Percentiles rank a stretch among this genome's conserved stretches.
Conservation (phyloP, 441 rosid species). For the Biscutella laevigata region DNA sequence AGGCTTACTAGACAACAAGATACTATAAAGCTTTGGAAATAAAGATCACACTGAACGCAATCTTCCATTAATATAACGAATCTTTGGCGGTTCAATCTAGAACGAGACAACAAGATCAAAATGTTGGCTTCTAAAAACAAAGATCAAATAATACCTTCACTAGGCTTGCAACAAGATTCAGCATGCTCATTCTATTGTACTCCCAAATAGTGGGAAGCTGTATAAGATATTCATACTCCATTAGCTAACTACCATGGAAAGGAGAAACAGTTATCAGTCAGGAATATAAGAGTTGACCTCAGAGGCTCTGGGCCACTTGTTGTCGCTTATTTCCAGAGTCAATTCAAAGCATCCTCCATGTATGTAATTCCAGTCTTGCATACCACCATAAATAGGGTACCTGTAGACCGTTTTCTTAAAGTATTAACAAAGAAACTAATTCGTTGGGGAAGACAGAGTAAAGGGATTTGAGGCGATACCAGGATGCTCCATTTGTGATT, state of each 20-base stretch:
- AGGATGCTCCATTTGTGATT: conserved; percentile 86
- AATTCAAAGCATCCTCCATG: conserved; percentile 89
- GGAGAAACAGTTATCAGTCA: conserved; percentile 2
- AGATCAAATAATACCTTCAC: conserved; percentile 44
- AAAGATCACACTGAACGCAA: neutral
- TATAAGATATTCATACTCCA: conserved; percentile 12
- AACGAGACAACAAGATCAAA: neutral
- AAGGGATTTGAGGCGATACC: conserved; percentile 36
- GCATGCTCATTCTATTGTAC: conserved; percentile 81
- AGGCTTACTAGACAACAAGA: neutral
- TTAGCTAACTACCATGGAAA: conserved; percentile 15
- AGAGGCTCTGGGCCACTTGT: conserved; percentile 81
- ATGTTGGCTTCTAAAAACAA: neutral
- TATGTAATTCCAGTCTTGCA: conserved; percentile 98
- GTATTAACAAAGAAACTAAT: neutral
- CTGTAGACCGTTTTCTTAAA: conserved; percentile 31
- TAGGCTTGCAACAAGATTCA: conserved; percentile 76
- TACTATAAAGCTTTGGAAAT: neutral
- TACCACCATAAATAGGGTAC: conserved; percentile 97
- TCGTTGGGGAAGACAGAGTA: neutral
- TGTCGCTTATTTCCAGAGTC: conserved; percentile 85
- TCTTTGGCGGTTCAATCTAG: neutral
- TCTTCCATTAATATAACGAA: neutral
- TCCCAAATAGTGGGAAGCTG: conserved; percentile 89
- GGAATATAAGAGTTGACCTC: conserved; percentile 42